Evolutionary conservation across 2,329 filamentous ascomycete species (phyloP).

Genomic region (Hysterium pulicare): DNA sequence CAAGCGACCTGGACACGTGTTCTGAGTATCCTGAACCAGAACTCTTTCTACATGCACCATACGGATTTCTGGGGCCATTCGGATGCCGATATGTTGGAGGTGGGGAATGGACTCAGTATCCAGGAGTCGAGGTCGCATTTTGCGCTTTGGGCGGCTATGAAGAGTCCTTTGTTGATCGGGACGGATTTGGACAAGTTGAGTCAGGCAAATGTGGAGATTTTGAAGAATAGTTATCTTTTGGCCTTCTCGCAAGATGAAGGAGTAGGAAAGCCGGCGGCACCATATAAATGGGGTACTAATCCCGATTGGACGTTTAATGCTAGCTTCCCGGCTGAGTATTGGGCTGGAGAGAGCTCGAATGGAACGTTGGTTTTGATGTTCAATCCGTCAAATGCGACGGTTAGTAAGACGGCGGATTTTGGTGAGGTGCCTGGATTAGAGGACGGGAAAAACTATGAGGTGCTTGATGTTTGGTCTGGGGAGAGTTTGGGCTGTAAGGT

Average conservation of each 20-base stretch:
- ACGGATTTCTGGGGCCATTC: constrained; percentile 39
- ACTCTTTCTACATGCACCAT: constrained; percentile 32
- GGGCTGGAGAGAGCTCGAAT: constrained; percentile 20
- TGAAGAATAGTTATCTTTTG: constrained; percentile 41
- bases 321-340: constrained; percentile 25
- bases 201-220: constrained; percentile 37
- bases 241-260: constrained; percentile 46
- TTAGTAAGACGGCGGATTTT: constrained; percentile 15
- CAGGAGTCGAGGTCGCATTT: constrained; percentile 37
- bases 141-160: constrained; percentile 41
- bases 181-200: constrained; percentile 36
- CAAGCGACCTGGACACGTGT: constrained; percentile 37
- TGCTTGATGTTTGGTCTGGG: constrained; percentile 20
- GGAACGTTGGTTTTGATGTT: constrained; percentile 25
- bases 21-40: constrained; percentile 36
- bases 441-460: constrained; percentile 9
- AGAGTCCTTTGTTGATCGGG: constrained; percentile 44
- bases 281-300: constrained; percentile 49
- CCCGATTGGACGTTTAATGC: constrained; percentile 50
- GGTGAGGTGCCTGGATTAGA: constrained; percentile 20
- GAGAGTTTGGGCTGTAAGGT: constrained; percentile 11
- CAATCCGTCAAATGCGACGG: constrained; percentile 17
- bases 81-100: constrained; percentile 40
- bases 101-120: constrained; percentile 36
- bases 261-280: constrained; percentile 38